Evolutionary conservation across 495 filamentous ascomycete species (phyloP).

Genomic region (Podospora tetraspora): DNA sequence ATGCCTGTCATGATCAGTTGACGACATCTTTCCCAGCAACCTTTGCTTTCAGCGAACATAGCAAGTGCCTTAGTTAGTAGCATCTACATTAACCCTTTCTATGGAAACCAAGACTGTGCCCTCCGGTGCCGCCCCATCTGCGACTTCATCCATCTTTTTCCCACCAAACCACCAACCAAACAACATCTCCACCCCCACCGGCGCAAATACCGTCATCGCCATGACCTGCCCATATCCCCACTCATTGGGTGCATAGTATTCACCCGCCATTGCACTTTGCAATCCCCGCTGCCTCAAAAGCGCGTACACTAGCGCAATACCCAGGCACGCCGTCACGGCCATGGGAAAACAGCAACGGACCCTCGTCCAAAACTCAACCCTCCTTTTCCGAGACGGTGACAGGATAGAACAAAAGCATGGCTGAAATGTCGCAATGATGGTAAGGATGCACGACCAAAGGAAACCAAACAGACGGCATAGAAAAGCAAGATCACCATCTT

Average conservation of each 20-base stretch:
- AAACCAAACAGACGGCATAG: too few species aligned
- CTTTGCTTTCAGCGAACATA: background rate
- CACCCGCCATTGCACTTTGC: constrained; percentile 22
- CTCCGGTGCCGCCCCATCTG: background rate
- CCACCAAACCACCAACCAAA: background rate
- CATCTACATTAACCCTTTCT: background rate
- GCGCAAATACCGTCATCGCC: constrained; percentile 30
- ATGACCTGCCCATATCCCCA: constrained; percentile 39
- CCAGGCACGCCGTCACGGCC: constrained; percentile 16
- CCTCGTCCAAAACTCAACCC: background rate
- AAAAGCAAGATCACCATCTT: too few species aligned
- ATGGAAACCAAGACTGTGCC: background rate
- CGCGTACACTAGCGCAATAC: constrained; percentile 28
- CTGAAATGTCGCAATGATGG: too few species aligned
- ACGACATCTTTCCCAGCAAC: background rate
- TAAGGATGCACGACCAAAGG: too few species aligned
- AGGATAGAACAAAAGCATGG: too few species aligned
- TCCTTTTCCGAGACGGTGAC: too few species aligned
- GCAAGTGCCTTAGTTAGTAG: background rate
- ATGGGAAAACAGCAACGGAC: background rate
- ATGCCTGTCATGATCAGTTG: background rate
- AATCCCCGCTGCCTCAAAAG: constrained; percentile 26
- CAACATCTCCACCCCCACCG: constrained; percentile 26
- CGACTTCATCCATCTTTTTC: background rate
- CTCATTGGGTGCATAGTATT: constrained; percentile 22